A percentile compares a stretch with the other conserved stretches of the same genome.
Conservation (phyloP, 164 flowering plant genomes). For the Vitis amurensis region DNA sequence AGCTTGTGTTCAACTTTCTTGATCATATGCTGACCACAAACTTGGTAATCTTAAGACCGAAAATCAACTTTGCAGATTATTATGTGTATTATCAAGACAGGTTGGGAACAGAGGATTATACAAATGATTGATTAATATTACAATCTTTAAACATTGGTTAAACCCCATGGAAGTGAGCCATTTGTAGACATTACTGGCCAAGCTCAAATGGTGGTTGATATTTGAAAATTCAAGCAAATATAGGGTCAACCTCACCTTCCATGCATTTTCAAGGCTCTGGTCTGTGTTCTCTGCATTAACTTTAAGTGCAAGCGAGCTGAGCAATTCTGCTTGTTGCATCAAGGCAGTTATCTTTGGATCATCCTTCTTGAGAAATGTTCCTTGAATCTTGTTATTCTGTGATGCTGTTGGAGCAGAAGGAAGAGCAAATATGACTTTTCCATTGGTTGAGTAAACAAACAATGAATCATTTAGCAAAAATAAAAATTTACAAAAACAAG, state of each 20-base stretch:
- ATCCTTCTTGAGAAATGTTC: slow-evolving; percentile 72
- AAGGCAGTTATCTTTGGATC: slow-evolving; percentile 82
- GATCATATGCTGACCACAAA: too few relatives aligned
- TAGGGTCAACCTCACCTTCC: slow-evolving; percentile 64
- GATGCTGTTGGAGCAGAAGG: slow-evolving; percentile 26
- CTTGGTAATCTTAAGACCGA: too few relatives aligned
- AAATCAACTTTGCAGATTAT: too few relatives aligned
- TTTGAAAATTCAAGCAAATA: not conserved
- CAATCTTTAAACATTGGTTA: too few relatives aligned
- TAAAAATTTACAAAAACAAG: not conserved
- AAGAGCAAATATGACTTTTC: not conserved
- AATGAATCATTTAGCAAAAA: not conserved
- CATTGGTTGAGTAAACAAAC: not conserved
- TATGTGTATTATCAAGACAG: too few relatives aligned
- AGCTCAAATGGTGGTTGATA: not conserved
- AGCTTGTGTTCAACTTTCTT: too few relatives aligned
- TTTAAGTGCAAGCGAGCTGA: slow-evolving; percentile 84
- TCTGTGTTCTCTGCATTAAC: slow-evolving; percentile 69
- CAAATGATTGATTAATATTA: too few relatives aligned
- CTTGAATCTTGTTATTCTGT: slow-evolving; percentile 46
- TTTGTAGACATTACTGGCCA: not conserved
- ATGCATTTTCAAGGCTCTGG: slow-evolving; percentile 90
- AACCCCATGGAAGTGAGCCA: not conserved
- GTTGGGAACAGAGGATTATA: too few relatives aligned
- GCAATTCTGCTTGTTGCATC: slow-evolving; percentile 91